Percentiles rank a stretch among this genome's conserved stretches.
phyloP scores from a whole-genome alignment of 306 rosid species.

The Herpetospermum pedunculosum region DNA sequence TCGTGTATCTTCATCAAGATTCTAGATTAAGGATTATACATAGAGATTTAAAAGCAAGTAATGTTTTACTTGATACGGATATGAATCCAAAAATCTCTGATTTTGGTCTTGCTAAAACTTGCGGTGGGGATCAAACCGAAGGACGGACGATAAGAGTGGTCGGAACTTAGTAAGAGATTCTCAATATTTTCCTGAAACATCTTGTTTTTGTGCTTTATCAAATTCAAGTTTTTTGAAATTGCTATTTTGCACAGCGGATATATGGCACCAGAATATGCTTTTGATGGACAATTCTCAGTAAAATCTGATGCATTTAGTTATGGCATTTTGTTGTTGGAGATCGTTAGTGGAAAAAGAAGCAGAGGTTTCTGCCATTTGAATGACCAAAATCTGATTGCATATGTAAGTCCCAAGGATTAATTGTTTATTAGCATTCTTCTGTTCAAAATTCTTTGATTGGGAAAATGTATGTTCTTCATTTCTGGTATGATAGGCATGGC shows the following conservation, averaged over 20 bases:
- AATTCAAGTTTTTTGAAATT: background rate
- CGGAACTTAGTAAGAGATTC: conserved; percentile 19
- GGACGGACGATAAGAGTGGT: conserved; percentile 14
- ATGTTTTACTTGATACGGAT: conserved; percentile 12
- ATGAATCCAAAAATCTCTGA: conserved; percentile 19
- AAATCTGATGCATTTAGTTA: conserved; percentile 16
- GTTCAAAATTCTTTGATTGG: background rate
- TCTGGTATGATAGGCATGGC: conserved; percentile 19
- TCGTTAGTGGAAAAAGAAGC: conserved; percentile 11
- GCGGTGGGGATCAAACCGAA: conserved; percentile 11
- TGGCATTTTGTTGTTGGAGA: conserved; percentile 18
- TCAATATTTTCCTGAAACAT: background rate
- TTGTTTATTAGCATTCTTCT: background rate
- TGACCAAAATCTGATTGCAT: background rate
- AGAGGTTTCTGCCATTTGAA: background rate
- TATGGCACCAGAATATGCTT: conserved; percentile 21
- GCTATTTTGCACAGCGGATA: conserved; percentile 2
- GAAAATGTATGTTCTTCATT: background rate
- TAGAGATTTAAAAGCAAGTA: conserved; percentile 19
- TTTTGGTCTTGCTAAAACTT: conserved; percentile 16
- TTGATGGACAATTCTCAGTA: conserved; percentile 8
- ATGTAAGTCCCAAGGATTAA: background rate
- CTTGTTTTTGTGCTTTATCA: background rate
- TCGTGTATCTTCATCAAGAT: conserved; percentile 23
- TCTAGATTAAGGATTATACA: conserved; percentile 19